Base-by-base conservation (phyloP, 2,329 filamentous ascomycete genomes). In the Botryotinia globosa region DNA sequence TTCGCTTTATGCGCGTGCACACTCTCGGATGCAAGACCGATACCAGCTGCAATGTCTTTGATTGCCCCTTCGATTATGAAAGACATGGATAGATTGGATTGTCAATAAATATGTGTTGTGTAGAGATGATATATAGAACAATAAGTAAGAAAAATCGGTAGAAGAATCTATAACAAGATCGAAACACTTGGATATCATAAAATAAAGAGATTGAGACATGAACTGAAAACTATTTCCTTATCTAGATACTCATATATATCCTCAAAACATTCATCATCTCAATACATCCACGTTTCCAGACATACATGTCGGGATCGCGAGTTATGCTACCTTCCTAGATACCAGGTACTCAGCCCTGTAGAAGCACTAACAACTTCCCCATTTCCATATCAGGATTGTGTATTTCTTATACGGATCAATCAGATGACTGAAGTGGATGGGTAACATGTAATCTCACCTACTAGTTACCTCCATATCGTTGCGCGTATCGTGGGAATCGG, bases 1-100 rank as follows among this genome's bases (percentile, higher is more conserved):
- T 68, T 68, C 8, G 51, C 66, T 44, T 71, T 58, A 18, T 71
- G 58, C 14, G 71, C n/a, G 1, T 69, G 48, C 29, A 75, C 71
- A n/a, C 71, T 74, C 71, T 79, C 77, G 6, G 76, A 76, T n/a
- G 76, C 77, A 4, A 78, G 75, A 29, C 76, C 76, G n/a, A 79
- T 78, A 32, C 77, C 76, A 9, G 75, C 74, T 25, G 75, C 77
- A 6, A 78, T 62, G 44, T 76, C 69, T 37, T 73, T 75, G 25
- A 77, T 69, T 58, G 48, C 66, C 9, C 29, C 18, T 58, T 44
- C 25, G 48, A 69, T 25, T n/a, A 44, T 25, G 18, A 45, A 45
- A 32, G 66, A 32, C 51, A 69, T 58, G n/a, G n/a, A 18, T 32
- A 5, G 37, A 5, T 32, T 32, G 29, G 14, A 25, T 3, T 2